These are phyloP conservation scores for Lactifluus subvellereus DNA, from an alignment of 768 basidiomycete species.

Conservation along the genomic window DNA sequence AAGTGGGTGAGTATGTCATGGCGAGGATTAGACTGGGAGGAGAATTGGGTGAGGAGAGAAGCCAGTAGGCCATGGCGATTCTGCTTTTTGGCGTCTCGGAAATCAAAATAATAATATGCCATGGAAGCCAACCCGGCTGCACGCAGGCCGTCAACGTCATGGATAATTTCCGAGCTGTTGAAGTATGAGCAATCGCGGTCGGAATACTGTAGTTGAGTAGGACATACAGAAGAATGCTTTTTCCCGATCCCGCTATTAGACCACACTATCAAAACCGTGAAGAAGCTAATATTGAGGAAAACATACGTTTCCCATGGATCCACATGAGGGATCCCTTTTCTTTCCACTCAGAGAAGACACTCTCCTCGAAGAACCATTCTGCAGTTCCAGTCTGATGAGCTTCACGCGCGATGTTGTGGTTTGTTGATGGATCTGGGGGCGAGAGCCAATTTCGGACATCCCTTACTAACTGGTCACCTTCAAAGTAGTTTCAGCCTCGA, in stretches of 20 bases:
- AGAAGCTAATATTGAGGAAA: too few species aligned
- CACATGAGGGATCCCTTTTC: neutral
- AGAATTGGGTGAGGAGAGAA: constrained; percentile 1
- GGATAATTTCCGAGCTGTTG: neutral
- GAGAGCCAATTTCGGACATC: neutral
- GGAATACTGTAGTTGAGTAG: neutral
- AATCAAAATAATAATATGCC: constrained; percentile 7
- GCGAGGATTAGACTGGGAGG: neutral
- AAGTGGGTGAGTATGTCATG: neutral
- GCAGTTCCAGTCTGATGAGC: neutral
- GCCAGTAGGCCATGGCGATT: neutral
- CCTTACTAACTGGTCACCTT: constrained; percentile 3
- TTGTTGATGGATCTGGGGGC: constrained; percentile 4
- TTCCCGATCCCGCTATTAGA: constrained; percentile 5
- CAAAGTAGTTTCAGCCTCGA: neutral
- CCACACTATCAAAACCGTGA: neutral
- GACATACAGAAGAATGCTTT: constrained; percentile 2
- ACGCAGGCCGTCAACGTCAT: neutral
- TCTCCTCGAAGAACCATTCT: neutral
- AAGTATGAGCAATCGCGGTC: neutral
- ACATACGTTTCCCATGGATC: constrained; percentile 15
- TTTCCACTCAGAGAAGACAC: neutral
- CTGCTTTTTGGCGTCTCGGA: neutral
- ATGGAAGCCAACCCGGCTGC: neutral
- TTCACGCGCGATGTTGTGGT: neutral